Conservation (phyloP, 352 stramenopile species). For the Blastocystis sp. region DNA sequence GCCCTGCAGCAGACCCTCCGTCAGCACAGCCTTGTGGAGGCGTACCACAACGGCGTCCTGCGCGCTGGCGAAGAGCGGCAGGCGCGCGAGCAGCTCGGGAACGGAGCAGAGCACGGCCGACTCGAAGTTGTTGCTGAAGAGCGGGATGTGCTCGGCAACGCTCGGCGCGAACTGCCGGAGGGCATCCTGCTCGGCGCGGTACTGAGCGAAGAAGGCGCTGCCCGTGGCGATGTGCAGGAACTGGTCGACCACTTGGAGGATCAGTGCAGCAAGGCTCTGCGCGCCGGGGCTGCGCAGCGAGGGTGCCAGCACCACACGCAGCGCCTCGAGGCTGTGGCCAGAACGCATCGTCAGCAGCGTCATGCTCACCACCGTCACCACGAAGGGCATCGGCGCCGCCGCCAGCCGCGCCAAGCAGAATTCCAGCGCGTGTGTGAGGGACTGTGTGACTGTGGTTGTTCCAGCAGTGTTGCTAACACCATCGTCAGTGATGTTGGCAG, state of each 20-base stretch:
- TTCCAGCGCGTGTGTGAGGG: too few species aligned
- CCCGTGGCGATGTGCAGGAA: neutral
- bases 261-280: neutral
- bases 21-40: conserved; percentile 29
- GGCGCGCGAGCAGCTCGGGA: neutral
- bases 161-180: neutral
- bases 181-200: neutral
- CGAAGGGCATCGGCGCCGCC: neutral
- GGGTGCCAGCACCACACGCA: conserved; percentile 27
- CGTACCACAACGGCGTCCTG: conserved; percentile 13
- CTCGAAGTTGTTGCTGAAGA: conserved; percentile 67
- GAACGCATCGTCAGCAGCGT: conserved; percentile 33
- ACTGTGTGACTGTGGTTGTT: too few species aligned
- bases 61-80: conserved; percentile 30
- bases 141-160: neutral
- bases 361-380: neutral
- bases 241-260: conserved; percentile 1
- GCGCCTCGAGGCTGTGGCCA: conserved; percentile 3
- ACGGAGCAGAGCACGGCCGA: conserved; percentile 10
- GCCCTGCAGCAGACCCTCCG: neutral
- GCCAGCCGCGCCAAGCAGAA: neutral
- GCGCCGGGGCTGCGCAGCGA: conserved; percentile 4
- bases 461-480: neutral
- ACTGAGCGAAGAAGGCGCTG: neutral
- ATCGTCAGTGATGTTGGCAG: neutral